phyloP scores from a whole-genome alignment of 352 stramenopile genomes.

The Phytophthora aleatoria region DNA sequence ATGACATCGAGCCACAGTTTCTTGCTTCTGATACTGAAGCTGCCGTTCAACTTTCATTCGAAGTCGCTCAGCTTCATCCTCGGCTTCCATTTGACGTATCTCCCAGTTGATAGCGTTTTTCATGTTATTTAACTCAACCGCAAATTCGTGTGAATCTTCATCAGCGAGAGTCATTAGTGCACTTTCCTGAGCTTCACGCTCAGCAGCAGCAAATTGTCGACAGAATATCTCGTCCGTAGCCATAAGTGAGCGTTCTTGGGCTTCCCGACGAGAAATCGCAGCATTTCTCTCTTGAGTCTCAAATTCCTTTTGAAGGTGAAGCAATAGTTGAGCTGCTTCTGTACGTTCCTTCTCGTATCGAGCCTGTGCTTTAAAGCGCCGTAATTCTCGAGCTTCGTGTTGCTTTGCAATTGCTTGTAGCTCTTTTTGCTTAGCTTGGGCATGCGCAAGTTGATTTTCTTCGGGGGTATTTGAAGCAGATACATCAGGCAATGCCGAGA shows the following conservation, averaged over 20 bases:
- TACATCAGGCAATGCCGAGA: background rate
- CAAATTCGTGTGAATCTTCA: slow-evolving; percentile 18
- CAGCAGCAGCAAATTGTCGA: slow-evolving; percentile 9
- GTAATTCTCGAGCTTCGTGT: slow-evolving; percentile 22
- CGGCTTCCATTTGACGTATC: slow-evolving; percentile 17
- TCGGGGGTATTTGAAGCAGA: background rate
- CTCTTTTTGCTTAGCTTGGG: slow-evolving; percentile 6
- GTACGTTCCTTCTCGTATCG: slow-evolving; percentile 18
- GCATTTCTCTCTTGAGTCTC: slow-evolving; percentile 19
- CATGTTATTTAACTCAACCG: background rate
- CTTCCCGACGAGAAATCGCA: slow-evolving; percentile 17
- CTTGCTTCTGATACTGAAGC: slow-evolving; percentile 17
- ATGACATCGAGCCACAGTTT: background rate
- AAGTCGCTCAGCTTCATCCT: slow-evolving; percentile 28
- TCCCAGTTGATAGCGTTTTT: slow-evolving; percentile 11
- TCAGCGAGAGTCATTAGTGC: slow-evolving; percentile 22
- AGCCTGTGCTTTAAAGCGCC: slow-evolving; percentile 20
- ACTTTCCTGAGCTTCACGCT: slow-evolving; percentile 19
- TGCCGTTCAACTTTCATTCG: slow-evolving; percentile 22
- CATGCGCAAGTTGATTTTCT: background rate
- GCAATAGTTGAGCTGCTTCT: slow-evolving; percentile 17
- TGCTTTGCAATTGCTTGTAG: slow-evolving; percentile 22
- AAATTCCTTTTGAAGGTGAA: slow-evolving; percentile 27
- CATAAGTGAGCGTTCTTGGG: slow-evolving; percentile 23
- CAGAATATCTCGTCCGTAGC: slow-evolving; percentile 13